These are phyloP conservation scores for Trypanosoma vivax DNA, from an alignment of 208 protist genomes.

Conservation along the genomic window DNA sequence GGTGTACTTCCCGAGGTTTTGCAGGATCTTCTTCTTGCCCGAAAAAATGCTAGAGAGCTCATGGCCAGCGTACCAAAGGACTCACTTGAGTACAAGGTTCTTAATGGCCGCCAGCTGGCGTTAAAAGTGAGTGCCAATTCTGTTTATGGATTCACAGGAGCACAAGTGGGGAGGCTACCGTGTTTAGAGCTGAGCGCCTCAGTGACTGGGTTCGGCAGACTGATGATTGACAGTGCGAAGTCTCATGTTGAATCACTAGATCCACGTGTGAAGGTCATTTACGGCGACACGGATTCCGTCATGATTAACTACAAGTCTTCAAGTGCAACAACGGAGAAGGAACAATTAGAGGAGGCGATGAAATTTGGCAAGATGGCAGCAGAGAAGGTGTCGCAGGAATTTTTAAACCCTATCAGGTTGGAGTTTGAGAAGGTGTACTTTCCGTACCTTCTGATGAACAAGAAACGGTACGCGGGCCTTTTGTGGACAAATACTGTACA, in stretches of 20 bases:
- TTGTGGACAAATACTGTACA: slow-evolving; percentile 97
- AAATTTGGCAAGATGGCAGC: slow-evolving; percentile 91
- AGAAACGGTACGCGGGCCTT: slow-evolving; percentile 99
- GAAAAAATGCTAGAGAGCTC: slow-evolving; percentile 66
- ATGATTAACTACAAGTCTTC: slow-evolving; percentile 93
- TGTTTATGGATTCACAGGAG: slow-evolving; percentile 99
- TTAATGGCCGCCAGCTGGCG: slow-evolving; percentile 98
- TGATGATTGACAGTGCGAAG: slow-evolving; percentile 98
- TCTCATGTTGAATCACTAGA: slow-evolving; percentile 93
- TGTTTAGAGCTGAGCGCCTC: slow-evolving; percentile 95
- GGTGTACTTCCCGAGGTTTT: slow-evolving; percentile 86
- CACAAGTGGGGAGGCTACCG: slow-evolving; percentile 97
- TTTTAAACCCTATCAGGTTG: slow-evolving; percentile 96
- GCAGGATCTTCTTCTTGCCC: slow-evolving; percentile 68
- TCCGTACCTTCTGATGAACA: slow-evolving; percentile 99
- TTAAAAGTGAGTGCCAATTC: slow-evolving; percentile 99
- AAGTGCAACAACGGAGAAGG: slow-evolving; percentile 58
- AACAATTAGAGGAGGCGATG: slow-evolving; percentile 50
- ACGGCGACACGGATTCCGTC: slow-evolving; percentile 99
- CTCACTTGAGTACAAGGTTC: slow-evolving; percentile 84
- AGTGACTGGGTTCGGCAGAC: slow-evolving; percentile 97
- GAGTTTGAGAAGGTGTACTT: slow-evolving; percentile 99
- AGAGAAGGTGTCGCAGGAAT: slow-evolving; percentile 73
- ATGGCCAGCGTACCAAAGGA: slow-evolving; percentile 81
- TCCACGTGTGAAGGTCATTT: slow-evolving; percentile 97